Base-by-base conservation (phyloP, 345 rosid species). In the Chamaenerion angustifolium region DNA sequence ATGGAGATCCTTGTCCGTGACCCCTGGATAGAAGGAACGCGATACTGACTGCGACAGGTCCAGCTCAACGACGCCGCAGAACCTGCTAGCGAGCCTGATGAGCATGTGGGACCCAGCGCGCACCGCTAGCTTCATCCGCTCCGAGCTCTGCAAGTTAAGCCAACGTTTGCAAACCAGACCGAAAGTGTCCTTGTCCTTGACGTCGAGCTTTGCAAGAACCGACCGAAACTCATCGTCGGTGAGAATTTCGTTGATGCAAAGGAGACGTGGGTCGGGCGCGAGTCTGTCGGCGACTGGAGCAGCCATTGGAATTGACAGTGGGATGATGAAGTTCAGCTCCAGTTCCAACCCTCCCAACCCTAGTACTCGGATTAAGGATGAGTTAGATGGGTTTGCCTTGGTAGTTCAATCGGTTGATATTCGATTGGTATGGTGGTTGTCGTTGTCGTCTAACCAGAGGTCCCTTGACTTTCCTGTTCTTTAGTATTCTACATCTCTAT, bases 71-170 rank as follows among this genome's bases (percentile, higher is more conserved):
- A 83, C 72, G 11, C 72, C 65, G 18, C 79, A 71, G 73, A 90
- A 90, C 68, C 98, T 76, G n/a, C 76, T 67, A 14, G 95, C 95
- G 62, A 83, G 77, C 62, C 75, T 81, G 46, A 59, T 61, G 45
- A 92, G 96, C 96, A 90, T 73, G 58, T 84, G 96, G 4, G 93
- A 76, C 21, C 98, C 98, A 17, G 98, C 98, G 18, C 93, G 88
- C 14, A 80, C 89, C 4, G 89, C 78, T 41, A 92, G 80, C 72
- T 76, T 83, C 81, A 66, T 84, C 74, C 98, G 73, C 66, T 80
- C 94, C 0, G 82, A 73, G 66, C 96, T 90, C 81, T 90, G 95
- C 60, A 90, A 68, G 55, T 61, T 46, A 23, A 90, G 71, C 98
- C 98, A 86, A 63, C 81, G 64, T 80, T 86, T 83, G 65, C 96